A percentile compares a stretch with the other conserved stretches of the same genome.
Evolutionary conservation across 768 basidiomycete species (phyloP).

Genomic region (Clitopilus passeckerianus): DNA sequence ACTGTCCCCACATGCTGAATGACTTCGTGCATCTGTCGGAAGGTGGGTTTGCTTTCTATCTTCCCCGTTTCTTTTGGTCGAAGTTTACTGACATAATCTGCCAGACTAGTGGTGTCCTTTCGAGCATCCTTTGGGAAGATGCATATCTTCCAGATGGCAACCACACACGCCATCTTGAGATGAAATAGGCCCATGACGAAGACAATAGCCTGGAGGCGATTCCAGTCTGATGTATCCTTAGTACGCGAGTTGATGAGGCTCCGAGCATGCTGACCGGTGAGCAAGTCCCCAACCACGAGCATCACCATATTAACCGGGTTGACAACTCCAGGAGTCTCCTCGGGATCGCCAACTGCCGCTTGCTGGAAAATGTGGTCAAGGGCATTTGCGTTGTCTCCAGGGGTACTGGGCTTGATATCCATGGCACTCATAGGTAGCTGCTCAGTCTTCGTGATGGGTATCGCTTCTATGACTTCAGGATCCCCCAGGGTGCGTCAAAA

Average conservation of each 20-base stretch:
- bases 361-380: constrained; percentile 14
- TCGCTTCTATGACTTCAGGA: constrained; percentile 18
- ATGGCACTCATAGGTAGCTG: constrained; percentile 14
- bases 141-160: constrained; percentile 18
- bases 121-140: constrained; percentile 11
- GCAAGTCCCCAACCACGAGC: constrained; percentile 22
- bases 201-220: constrained; percentile 23
- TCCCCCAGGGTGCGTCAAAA: constrained; percentile 11
- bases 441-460: constrained; percentile 13
- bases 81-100: constrained; percentile 14
- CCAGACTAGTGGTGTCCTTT: constrained; percentile 13
- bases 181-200: constrained; percentile 26
- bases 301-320: constrained; percentile 11
- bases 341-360: constrained; percentile 17
- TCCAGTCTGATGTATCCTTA: constrained; percentile 19
- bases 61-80: constrained; percentile 26
- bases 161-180: constrained; percentile 23
- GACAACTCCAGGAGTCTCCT: neutral
- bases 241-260: constrained; percentile 15
- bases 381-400: constrained; percentile 13
- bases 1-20: constrained; percentile 23
- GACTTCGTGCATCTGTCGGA: constrained; percentile 29
- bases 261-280: constrained; percentile 17
- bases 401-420: constrained; percentile 18
- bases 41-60: constrained; percentile 25